A percentile compares a stretch with the other conserved stretches of the same genome.
Evolutionary conservation across 1,139 yeast species (phyloP).

Genomic region (Blastobotrys serpentis): DNA sequence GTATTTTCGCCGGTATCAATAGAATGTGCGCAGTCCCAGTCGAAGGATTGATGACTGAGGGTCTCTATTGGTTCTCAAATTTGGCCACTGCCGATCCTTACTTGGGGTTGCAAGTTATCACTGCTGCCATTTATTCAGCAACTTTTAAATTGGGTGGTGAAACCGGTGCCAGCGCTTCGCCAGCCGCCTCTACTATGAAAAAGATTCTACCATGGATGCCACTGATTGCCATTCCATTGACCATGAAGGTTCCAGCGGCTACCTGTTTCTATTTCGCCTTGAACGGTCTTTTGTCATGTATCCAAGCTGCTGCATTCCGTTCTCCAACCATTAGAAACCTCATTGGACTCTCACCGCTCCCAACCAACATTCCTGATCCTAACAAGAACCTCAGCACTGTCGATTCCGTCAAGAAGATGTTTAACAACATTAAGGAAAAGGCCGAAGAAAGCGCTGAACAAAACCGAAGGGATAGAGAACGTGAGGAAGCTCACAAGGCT

Average conservation of each 20-base stretch:
- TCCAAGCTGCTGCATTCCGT: constrained; percentile 68
- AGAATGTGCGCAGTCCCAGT: constrained; percentile 84
- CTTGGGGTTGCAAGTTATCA: constrained; percentile 77
- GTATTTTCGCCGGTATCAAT: constrained; percentile 84
- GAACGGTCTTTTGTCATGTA: constrained; percentile 69
- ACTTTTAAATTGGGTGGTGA: constrained; percentile 88
- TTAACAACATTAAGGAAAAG: constrained; percentile 53
- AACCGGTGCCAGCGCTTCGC: constrained; percentile 63
- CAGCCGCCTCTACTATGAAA: constrained; percentile 68
- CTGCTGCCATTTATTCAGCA: constrained; percentile 75
- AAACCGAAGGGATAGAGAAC: constrained; percentile 35
- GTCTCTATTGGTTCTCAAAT: constrained; percentile 79
- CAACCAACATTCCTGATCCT: constrained; percentile 47
- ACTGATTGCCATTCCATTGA: constrained; percentile 75
- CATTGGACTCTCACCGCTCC: constrained; percentile 66
- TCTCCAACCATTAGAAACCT: constrained; percentile 55
- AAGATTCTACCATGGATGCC: constrained; percentile 74
- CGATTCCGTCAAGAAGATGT: constrained; percentile 42
- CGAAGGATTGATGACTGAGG: constrained; percentile 75
- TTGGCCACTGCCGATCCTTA: constrained; percentile 86
- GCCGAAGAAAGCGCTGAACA: constrained; percentile 54
- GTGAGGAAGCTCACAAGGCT: constrained; percentile 32
- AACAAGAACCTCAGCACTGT: constrained; percentile 43
- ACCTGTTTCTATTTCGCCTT: constrained; percentile 82
- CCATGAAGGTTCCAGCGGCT: constrained; percentile 82